Percentiles rank a stretch among this genome's conserved stretches.
These are phyloP conservation scores for Iberis amara DNA, from an alignment of 441 rosid species.

Conservation along the genomic window DNA sequence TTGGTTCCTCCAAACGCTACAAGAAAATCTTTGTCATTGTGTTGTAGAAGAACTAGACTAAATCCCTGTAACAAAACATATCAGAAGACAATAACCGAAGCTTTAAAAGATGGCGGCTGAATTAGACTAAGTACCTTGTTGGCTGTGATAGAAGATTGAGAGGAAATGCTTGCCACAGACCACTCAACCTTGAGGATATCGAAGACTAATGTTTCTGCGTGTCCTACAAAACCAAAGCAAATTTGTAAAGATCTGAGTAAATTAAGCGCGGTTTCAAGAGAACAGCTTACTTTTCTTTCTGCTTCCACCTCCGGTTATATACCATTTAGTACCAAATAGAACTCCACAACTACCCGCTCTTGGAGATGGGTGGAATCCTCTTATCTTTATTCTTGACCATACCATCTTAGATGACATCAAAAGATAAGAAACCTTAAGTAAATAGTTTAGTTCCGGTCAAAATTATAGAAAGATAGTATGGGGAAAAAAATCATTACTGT, in stretches of 20 bases:
- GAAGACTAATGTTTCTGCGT: conserved; percentile 72
- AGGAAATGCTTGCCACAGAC: conserved; percentile 68
- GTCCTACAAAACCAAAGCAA: conserved; percentile 47
- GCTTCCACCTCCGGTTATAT: conserved; percentile 96
- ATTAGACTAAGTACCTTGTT: conserved; percentile 50
- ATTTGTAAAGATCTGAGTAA: conserved; percentile 2
- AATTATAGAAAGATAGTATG: not conserved
- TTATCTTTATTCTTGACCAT: conserved; percentile 88
- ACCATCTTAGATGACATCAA: conserved; percentile 60
- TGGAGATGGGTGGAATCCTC: conserved; percentile 91
- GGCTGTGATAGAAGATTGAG: conserved; percentile 65
- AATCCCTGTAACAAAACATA: conserved; percentile 58
- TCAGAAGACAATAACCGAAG: conserved; percentile 16
- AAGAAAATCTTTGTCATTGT: conserved; percentile 85
- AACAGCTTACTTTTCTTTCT: conserved; percentile 74
- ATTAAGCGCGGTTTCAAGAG: conserved; percentile 13
- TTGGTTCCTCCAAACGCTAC: conserved; percentile 87
- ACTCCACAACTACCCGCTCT: conserved; percentile 92
- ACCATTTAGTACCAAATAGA: conserved; percentile 88
- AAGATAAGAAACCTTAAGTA: conserved; percentile 2
- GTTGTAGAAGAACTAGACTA: conserved; percentile 78
- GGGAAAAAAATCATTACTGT: conserved; percentile 42
- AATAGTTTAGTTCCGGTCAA: not conserved
- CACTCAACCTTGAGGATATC: conserved; percentile 76
- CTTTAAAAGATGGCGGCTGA: conserved; percentile 1